Evolutionary conservation across 164 flowering plant species (phyloP), one percentile per base, ranked within the genome.

Genomic region (Chloranthus sessilifolius): DNA sequence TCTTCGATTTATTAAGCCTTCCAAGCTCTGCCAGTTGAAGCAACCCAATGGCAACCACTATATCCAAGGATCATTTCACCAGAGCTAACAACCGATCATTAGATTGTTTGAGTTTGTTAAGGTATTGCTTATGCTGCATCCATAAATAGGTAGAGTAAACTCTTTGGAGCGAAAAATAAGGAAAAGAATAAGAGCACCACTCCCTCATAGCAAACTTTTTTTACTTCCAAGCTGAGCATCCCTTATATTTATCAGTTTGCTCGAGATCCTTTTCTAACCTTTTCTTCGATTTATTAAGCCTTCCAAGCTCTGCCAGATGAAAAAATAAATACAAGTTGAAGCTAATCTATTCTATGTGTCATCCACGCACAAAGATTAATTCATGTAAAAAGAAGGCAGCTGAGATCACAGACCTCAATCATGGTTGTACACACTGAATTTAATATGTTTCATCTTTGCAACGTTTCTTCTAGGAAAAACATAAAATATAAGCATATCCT

Each of bases 241-340:
- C 90, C 36, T 77, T 54, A 59, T 69, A 37, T 52, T 89, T 82
- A 52, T 86, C 73, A 29, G 63, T 59, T 24, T 64, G 58, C 71
- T 81, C 78, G 2, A 82, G 76, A 11, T 86, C 80, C 72, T 79
- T 85, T 65, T 86, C 91, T 35, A 89, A 43, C 74, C 81, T 89
- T 69, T 88, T 89, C 74, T 80, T 74, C 37, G 95, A 78, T 56
- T 72, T 63, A 19, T 96, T 85, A 57, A 94, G 85, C 69, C 99
- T 89, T 44, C 88, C 92, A 43, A 94, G 80, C 68, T 94, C 96
- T 51, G 85, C 88, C 62, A 85, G 31, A 97, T 94, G 67, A 54
- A 65, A n/a, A 48, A 41, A 15, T n/a, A n/a, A n/a, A n/a, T n/a
- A n/a, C n/a, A n/a, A n/a, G n/a, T n/a, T n/a, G n/a, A n/a, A n/a